These are phyloP conservation scores for Daucus carota DNA, from an alignment of 129 eudicot species.

Conservation along the genomic window DNA sequence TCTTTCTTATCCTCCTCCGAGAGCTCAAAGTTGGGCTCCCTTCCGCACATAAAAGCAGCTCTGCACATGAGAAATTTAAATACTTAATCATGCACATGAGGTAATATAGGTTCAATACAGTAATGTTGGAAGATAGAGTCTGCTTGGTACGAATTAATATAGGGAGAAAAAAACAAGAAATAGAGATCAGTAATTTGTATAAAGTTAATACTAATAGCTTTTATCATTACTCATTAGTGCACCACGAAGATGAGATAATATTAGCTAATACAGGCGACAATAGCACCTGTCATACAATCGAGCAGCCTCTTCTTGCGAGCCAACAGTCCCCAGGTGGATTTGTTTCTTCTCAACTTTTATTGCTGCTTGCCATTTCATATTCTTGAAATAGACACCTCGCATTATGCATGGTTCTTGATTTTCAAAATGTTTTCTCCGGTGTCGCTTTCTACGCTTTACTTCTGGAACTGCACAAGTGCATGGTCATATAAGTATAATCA, in stretches of 20 bases:
- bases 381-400: constrained; percentile 95
- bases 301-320: constrained; percentile 95
- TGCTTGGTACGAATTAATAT: neutral
- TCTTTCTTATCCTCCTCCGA: constrained; percentile 66
- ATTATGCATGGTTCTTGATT: constrained; percentile 64
- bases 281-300: constrained; percentile 88
- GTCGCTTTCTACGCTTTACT: constrained; percentile 74
- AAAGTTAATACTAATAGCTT: neutral
- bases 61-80: constrained; percentile 31
- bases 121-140: neutral
- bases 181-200: neutral
- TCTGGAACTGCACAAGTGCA: constrained; percentile 25
- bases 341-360: constrained; percentile 97
- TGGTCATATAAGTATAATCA: neutral
- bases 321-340: constrained; percentile 92
- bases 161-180: neutral
- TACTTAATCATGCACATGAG: neutral
- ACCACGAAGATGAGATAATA: neutral
- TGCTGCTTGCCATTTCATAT: constrained; percentile 99
- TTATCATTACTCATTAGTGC: neutral
- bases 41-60: constrained; percentile 96
- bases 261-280: neutral
- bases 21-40: constrained; percentile 90
- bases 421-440: constrained; percentile 65
- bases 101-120: neutral